These are phyloP conservation scores for Buxus sempervirens DNA, from an alignment of 164 flowering plant species.

Conservation along the genomic window DNA sequence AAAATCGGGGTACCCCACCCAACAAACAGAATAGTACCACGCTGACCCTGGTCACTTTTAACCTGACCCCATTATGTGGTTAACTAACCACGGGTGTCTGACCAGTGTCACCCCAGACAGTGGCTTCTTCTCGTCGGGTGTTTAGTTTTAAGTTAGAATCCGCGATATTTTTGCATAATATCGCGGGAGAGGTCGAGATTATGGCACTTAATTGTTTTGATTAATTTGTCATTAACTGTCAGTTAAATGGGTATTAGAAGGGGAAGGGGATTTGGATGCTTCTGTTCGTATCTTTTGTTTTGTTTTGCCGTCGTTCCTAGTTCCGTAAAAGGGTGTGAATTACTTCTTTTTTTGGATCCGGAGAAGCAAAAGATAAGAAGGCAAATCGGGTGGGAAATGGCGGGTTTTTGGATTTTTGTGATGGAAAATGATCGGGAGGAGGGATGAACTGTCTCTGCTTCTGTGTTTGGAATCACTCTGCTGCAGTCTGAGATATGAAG, in stretches of 20 bases:
- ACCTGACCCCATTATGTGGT: not conserved
- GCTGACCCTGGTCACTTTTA: constrained; percentile 1
- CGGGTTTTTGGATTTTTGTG: constrained; percentile 10
- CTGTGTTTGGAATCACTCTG: not conserved
- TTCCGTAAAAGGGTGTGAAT: not conserved
- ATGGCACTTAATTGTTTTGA: no score
- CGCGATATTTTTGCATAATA: no score
- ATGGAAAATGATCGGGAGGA: not conserved
- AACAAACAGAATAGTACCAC: not conserved
- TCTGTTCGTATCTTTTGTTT: not conserved
- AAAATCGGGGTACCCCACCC: constrained; percentile 3
- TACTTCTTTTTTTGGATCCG: constrained; percentile 12
- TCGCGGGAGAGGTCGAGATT: no score
- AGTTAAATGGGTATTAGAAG: no score
- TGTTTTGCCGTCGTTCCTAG: constrained; percentile 9
- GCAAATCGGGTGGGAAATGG: constrained; percentile 8
- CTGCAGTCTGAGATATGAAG: not conserved
- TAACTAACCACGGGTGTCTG: not conserved
- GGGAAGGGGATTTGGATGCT: no score
- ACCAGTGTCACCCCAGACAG: no score
- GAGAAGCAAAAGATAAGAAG: constrained; percentile 7
- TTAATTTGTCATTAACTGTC: no score
- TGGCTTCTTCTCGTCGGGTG: no score
- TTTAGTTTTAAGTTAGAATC: no score
- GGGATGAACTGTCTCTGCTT: not conserved